phyloP scores from a whole-genome alignment of 2,329 filamentous ascomycete species.

The Lecanicillium sp. region DNA sequence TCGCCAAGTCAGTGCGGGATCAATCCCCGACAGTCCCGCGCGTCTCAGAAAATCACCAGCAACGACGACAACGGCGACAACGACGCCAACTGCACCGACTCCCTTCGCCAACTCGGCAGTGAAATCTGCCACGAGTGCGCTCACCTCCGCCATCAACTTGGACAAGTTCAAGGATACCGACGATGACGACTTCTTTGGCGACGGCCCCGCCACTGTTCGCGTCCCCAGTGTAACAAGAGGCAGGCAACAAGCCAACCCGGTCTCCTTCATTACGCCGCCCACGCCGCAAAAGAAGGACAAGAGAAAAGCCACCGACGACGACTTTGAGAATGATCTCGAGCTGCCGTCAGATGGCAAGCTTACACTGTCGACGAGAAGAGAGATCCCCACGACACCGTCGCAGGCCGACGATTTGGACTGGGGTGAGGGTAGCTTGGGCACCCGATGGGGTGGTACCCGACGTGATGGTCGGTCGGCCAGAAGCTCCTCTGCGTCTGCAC shows the following conservation, averaged over 20 bases:
- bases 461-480: slow-evolving; percentile 73
- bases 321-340: slow-evolving; percentile 68
- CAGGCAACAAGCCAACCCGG: slow-evolving; percentile 43
- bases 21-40: slow-evolving; percentile 47
- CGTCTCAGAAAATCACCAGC: slow-evolving; percentile 33
- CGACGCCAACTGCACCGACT: slow-evolving; percentile 17
- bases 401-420: slow-evolving; percentile 79
- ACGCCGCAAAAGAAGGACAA: slow-evolving; percentile 43
- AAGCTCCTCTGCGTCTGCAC: slow-evolving; percentile 79
- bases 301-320: slow-evolving; percentile 44
- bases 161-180: slow-evolving; percentile 60
- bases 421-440: slow-evolving; percentile 89
- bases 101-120: slow-evolving; percentile 18
- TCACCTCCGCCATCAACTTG: slow-evolving; percentile 48
- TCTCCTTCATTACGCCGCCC: slow-evolving; percentile 50
- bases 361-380: slow-evolving; percentile 54
- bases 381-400: slow-evolving; percentile 57
- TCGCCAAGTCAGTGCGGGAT: slow-evolving; percentile 57
- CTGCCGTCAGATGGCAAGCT: slow-evolving; percentile 62
- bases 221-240: slow-evolving; percentile 59
- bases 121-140: slow-evolving; percentile 27
- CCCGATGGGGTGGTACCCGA: slow-evolving; percentile 79
- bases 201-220: slow-evolving; percentile 62
- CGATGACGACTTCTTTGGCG: slow-evolving; percentile 57
- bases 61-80: slow-evolving; percentile 16